Evolutionary conservation across 176 grass and related monocot genomes (phyloP), one percentile per base, ranked within the genome.

Genomic region (Themeda triandra): DNA sequence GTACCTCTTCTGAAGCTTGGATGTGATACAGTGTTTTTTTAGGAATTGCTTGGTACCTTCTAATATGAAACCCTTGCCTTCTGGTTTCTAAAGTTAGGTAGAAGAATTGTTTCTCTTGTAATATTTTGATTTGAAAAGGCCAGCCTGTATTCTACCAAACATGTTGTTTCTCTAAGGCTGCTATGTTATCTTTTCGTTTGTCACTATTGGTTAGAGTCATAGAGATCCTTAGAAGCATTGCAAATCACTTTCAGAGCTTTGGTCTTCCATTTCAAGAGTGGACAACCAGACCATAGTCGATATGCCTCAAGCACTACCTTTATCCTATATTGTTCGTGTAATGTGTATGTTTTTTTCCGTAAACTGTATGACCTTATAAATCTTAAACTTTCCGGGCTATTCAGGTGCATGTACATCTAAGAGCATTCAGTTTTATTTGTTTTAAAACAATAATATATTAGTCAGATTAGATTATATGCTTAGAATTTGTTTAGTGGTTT

Each of bases 71-170:
- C 67, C 35, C 83, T 83, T 75, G 58, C 74, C 60, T 87, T 80
- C 44, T 62, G 48, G 74, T 86, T 69, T 79, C 24, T 87, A 70
- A 80, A 69, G 75, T 84, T 90, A 53, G 89, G 80, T 82, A 82
- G 53, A 42, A 35, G 10, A 37, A 68, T 39, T 35, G 80, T 80
- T 85, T 85, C 36, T 56, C 27, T 90, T 67, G 56, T 25, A 23
- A 69, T 69, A 51, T 60, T 87, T 90, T 86, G 56, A 15, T 35
- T 35, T 35, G 33, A 69, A 83, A 54, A 80, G 75, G 19, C 69
- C 56, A 78, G 78, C 65, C 45, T 46, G 48, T 80, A 30, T 29
- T 80, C 49, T 53, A 91, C 85, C 84, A 87, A 84, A 75, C 85
- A 80, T 63, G 60, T 82, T 87, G 36, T 41, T 80, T 70, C 49